Evolutionary conservation across 345 rosid species (phyloP).

Genomic region (Orychophragmus violaceus): DNA sequence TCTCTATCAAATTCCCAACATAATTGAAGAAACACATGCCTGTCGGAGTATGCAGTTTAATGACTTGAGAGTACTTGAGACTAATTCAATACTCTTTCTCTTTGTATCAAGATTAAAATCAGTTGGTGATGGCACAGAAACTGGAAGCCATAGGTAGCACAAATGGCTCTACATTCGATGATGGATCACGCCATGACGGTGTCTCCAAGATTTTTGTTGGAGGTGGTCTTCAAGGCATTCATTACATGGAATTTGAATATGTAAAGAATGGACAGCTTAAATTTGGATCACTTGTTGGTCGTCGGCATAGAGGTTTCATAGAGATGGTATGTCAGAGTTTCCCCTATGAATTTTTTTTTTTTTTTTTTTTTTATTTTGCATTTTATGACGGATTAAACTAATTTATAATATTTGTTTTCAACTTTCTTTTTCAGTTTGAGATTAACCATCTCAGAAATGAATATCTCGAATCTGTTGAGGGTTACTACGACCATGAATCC

Average conservation of each 20-base stretch:
- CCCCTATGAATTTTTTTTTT: no score
- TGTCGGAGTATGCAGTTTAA: not conserved
- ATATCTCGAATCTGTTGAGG: conserved; percentile 7
- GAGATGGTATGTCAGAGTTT: conserved; percentile 2
- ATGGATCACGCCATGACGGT: conserved; percentile 16
- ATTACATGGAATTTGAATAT: conserved; percentile 14
- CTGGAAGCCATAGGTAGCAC: conserved; percentile 19
- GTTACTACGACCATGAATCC: not conserved
- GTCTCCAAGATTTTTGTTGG: conserved; percentile 16
- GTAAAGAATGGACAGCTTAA: not conserved
- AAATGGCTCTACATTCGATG: conserved; percentile 12
- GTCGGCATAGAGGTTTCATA: conserved; percentile 15
- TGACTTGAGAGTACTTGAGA: not conserved
- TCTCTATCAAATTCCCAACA: not conserved
- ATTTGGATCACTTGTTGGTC: conserved; percentile 19
- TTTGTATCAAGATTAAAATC: not conserved
- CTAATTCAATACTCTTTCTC: not conserved
- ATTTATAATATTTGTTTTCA: not conserved
- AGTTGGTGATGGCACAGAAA: conserved; percentile 4
- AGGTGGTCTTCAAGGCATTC: conserved; percentile 16
- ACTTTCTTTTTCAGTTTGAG: not conserved
- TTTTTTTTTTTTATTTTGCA: no score
- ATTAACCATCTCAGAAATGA: not conserved
- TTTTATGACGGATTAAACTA: no score
- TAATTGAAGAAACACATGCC: not conserved